These are phyloP conservation scores for Pyrenophora seminiperda DNA, from an alignment of 2,329 filamentous ascomycete species.

Conservation along the genomic window DNA sequence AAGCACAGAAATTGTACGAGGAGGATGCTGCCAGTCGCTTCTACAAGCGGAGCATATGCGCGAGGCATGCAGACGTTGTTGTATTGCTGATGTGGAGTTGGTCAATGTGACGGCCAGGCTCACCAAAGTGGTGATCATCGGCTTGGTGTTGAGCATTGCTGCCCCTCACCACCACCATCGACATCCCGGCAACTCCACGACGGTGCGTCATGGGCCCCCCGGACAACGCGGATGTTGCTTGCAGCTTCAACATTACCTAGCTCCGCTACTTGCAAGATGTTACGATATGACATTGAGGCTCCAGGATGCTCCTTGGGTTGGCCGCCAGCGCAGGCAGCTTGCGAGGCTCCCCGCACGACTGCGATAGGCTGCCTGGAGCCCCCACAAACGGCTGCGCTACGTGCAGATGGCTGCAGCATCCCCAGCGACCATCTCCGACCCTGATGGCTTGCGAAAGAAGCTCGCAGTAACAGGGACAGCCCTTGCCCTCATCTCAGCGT, in stretches of 20 bases:
- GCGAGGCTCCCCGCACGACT: background rate
- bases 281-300: background rate
- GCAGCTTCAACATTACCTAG: background rate
- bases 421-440: background rate
- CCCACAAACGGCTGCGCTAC: no score
- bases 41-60: no score
- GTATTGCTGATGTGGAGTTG: background rate
- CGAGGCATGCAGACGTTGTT: background rate
- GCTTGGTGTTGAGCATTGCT: slow-evolving; percentile 14
- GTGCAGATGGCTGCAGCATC: background rate
- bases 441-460: no score
- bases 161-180: background rate
- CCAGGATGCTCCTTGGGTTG: background rate
- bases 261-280: background rate
- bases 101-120: background rate
- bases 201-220: background rate
- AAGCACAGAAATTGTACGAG: no score
- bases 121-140: slow-evolving; percentile 1
- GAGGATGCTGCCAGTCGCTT: no score
- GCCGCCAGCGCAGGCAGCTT: background rate
- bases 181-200: slow-evolving; percentile 1
- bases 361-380: background rate
- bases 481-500: no score
- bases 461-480: no score
- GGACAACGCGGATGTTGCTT: background rate